Evolutionary conservation across 2,329 filamentous ascomycete species (phyloP), one percentile per base, ranked within the genome.

Genomic region (Fusarium zealandicum): DNA sequence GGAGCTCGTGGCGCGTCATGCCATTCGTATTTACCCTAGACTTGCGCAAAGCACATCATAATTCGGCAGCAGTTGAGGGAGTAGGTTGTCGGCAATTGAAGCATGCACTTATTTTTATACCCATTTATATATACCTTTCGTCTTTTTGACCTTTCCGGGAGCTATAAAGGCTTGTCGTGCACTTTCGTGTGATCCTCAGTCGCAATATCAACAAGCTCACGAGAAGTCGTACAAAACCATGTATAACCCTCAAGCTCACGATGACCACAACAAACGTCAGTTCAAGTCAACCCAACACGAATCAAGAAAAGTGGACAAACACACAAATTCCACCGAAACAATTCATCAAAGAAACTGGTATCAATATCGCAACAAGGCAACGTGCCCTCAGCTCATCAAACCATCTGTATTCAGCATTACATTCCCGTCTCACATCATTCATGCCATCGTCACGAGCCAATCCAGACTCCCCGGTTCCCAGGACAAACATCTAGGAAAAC

Each of bases 321-420:
- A 14, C 47, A 49, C 37, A 53, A 33, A 22, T 16, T 14, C n/a
- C 6, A 30, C 11, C n/a, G n/a, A 60, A 57, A 61, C 40, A 54
- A 42, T 48, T 50, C 28, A 51, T 46, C 33, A 51, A 57, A 40
- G 43, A 38, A 46, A 60, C 42, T 64, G 57, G 50, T 64, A 65
- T 67, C 53, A 58, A 55, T 56, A 54, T 56, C 39, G 46, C 42
- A 35, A 53, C 40, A 55, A 52, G 43, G 18, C 38, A 49, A 53
- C 30, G 16, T 32, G 41, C 51, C 53, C 41, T n/a, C 38, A 45
- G 18, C 35, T 45, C 36, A 42, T 48, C 49, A 37, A 25, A 35
- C 62, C 59, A 27, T 66, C 62, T 64, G 66, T 36, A 55, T 63
- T 39, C 56, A 31, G 66, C 55, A 51, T 66, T 54, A 51, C 47